A percentile compares a stretch with the other conserved stretches of the same genome.
phyloP scores from a whole-genome alignment of 176 grass and related monocot genomes.

The Lolium multiflorum region DNA sequence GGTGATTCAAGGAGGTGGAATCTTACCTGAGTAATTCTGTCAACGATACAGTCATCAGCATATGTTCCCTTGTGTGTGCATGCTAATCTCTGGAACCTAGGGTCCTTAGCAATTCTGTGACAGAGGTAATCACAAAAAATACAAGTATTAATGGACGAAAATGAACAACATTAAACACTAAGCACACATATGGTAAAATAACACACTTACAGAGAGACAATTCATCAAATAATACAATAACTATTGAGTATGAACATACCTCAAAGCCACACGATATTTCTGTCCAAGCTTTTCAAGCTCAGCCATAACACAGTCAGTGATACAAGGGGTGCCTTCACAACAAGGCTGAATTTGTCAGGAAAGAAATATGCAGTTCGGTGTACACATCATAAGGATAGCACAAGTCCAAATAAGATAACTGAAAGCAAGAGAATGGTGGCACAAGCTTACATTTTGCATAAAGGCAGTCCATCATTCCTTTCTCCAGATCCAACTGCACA shows the following conservation, averaged over 20 bases:
- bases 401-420: background rate
- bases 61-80: conserved; percentile 97
- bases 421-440: background rate
- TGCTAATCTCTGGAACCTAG: conserved; percentile 90
- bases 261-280: conserved; percentile 95
- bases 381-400: background rate
- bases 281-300: conserved; percentile 96
- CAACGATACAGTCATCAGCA: conserved; percentile 97
- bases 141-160: conserved; percentile 23
- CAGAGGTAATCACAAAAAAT: background rate
- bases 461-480: conserved; percentile 25
- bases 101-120: conserved; percentile 91
- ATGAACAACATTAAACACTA: background rate
- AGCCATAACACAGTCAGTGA: conserved; percentile 98
- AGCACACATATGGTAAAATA: background rate
- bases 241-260: conserved; percentile 43
- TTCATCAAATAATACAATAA: background rate
- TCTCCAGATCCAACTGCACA: conserved; percentile 79
- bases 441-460: conserved; percentile 12
- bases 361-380: background rate
- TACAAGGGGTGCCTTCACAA: conserved; percentile 82
- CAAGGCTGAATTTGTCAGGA: conserved; percentile 28
- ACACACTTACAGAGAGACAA: background rate
- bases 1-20: conserved; percentile 10
- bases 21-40: conserved; percentile 88